These are phyloP conservation scores for Heliophila coronopifolia DNA, from an alignment of 441 rosid genomes.

Conservation along the genomic window DNA sequence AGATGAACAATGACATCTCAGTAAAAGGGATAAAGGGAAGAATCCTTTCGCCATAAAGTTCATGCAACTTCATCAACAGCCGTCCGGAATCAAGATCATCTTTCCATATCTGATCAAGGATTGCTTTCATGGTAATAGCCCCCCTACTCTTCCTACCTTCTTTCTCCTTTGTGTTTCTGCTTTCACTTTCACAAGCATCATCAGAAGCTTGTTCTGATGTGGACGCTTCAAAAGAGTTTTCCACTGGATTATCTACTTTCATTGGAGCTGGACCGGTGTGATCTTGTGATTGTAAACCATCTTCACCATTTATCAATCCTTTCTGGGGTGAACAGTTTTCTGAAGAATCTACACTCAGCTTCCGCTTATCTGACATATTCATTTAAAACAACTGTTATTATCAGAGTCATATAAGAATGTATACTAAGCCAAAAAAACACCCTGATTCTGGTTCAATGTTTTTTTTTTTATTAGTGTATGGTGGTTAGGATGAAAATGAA, in stretches of 20 bases:
- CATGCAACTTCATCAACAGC: conserved; percentile 49
- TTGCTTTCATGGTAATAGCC: conserved; percentile 40
- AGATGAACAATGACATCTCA: conserved; percentile 68
- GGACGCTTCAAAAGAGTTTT: conserved; percentile 36
- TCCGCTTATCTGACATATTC: conserved; percentile 43
- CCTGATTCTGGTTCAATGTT: neutral
- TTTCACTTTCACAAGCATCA: conserved; percentile 24
- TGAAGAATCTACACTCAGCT: conserved; percentile 37
- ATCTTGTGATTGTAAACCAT: conserved; percentile 11
- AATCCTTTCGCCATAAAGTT: conserved; percentile 65
- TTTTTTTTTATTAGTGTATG: too few relatives aligned
- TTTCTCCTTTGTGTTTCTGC: conserved; percentile 27
- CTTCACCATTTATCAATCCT: conserved; percentile 41
- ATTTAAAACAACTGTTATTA: neutral
- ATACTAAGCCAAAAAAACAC: neutral
- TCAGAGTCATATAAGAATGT: too few relatives aligned
- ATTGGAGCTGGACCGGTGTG: conserved; percentile 32
- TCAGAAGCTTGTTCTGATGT: conserved; percentile 34
- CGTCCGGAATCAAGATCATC: conserved; percentile 67
- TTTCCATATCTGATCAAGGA: conserved; percentile 64
- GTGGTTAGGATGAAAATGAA: too few relatives aligned
- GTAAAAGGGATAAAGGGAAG: conserved; percentile 74
- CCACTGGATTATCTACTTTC: conserved; percentile 34
- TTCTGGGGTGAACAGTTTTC: conserved; percentile 44
- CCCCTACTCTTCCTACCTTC: conserved; percentile 17